phyloP scores from a whole-genome alignment of 495 filamentous ascomycete genomes.

The Acidomyces sp. region DNA sequence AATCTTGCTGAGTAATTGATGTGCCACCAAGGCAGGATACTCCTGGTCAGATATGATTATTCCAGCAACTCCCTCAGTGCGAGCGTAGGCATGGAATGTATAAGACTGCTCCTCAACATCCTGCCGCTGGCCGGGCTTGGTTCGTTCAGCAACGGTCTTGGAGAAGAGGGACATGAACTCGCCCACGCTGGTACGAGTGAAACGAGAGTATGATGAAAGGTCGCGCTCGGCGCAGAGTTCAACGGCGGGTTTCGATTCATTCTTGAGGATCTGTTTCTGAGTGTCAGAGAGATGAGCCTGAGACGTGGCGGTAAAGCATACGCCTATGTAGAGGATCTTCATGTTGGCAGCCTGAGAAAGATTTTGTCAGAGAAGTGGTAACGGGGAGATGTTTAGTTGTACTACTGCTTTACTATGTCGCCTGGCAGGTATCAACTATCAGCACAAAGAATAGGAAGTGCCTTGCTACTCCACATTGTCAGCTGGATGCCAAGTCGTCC shows the following conservation, averaged over 20 bases:
- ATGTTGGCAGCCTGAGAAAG: conserved; percentile 38
- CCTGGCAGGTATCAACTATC: too few species aligned
- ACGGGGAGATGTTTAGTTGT: too few species aligned
- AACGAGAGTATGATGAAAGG: conserved; percentile 66
- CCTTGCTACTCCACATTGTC: too few species aligned
- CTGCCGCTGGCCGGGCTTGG: conserved; percentile 73
- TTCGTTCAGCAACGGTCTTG: conserved; percentile 67
- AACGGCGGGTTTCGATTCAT: conserved; percentile 61
- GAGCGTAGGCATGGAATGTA: conserved; percentile 82
- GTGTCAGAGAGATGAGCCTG: conserved; percentile 5
- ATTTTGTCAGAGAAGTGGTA: too few species aligned
- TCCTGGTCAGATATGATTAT: conserved; percentile 83
- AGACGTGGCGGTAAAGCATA: conserved; percentile 34
- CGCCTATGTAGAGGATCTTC: conserved; percentile 91
- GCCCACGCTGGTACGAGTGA: conserved; percentile 52
- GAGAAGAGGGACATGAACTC: conserved; percentile 60
- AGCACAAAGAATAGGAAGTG: too few species aligned
- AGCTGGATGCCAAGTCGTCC: too few species aligned
- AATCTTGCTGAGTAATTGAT: conserved; percentile 82
- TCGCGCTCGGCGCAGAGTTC: conserved; percentile 73
- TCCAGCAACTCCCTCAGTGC: conserved; percentile 72
- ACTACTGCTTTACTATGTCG: too few species aligned
- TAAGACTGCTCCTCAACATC: conserved; percentile 83
- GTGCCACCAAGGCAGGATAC: conserved; percentile 83
- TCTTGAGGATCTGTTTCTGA: conserved; percentile 56